Evolutionary conservation across 208 protist species (phyloP).

Genomic region (Leptomonas pyrrhocoris): DNA sequence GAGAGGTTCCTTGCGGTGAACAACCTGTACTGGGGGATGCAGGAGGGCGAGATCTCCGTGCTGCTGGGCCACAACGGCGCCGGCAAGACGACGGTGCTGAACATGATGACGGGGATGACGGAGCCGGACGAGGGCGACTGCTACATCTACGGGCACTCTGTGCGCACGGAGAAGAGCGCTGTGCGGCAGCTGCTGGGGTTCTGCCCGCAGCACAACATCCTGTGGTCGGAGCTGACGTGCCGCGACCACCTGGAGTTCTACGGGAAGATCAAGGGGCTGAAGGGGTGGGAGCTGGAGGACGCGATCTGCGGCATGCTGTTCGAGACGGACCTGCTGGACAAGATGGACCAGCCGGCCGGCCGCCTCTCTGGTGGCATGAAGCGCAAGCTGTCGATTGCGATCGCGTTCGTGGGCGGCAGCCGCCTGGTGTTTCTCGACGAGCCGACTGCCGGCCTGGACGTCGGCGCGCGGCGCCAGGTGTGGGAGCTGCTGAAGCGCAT

Average conservation of each 20-base stretch:
- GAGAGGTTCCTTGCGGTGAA: slow-evolving; percentile 67
- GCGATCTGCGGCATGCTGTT: slow-evolving; percentile 49
- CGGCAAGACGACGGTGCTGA: slow-evolving; percentile 83
- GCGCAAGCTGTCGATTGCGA: slow-evolving; percentile 81
- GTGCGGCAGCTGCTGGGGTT: slow-evolving; percentile 79
- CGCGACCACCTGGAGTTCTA: slow-evolving; percentile 92
- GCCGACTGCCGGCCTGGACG: slow-evolving; percentile 91
- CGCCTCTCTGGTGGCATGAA: slow-evolving; percentile 88
- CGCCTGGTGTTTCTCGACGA: slow-evolving; percentile 88
- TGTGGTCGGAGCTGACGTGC: slow-evolving; percentile 81
- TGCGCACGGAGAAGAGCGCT: slow-evolving; percentile 47
- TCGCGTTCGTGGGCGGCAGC: slow-evolving; percentile 83
- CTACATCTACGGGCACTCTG: slow-evolving; percentile 64
- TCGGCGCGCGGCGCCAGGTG: slow-evolving; percentile 64
- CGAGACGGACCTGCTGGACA: slow-evolving; percentile 63
- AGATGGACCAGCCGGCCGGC: slow-evolving; percentile 22
- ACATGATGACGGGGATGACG: slow-evolving; percentile 79
- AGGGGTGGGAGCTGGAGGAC: slow-evolving; percentile 34
- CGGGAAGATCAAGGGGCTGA: slow-evolving; percentile 84
- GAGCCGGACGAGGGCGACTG: slow-evolving; percentile 65
- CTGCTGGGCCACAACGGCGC: slow-evolving; percentile 87
- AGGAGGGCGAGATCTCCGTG: slow-evolving; percentile 69
- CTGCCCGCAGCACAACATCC: slow-evolving; percentile 55
- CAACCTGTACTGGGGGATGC: slow-evolving; percentile 78
- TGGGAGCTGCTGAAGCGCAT: slow-evolving; percentile 79